phyloP scores from a whole-genome alignment of 2,329 filamentous ascomycete species.

The Fusarium anguioides region DNA sequence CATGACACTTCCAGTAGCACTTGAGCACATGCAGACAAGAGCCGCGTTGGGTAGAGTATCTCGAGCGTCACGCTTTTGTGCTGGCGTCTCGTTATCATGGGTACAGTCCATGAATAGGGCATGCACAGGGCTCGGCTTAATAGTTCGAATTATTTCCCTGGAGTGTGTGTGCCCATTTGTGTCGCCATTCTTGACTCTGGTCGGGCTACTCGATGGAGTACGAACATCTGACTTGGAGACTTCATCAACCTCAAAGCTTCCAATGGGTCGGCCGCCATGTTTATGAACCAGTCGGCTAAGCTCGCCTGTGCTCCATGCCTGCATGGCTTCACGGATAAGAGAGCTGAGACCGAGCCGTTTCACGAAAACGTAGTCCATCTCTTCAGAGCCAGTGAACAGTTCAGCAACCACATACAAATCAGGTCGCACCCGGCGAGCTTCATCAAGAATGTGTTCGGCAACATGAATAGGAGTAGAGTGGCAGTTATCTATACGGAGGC shows the following conservation, averaged over 20 bases:
- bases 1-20: constrained; percentile 95
- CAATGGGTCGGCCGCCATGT: constrained; percentile 93
- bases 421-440: constrained; percentile 87
- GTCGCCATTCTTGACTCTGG: constrained; percentile 36
- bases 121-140: constrained; percentile 89
- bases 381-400: constrained; percentile 93
- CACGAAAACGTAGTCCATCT: constrained; percentile 96
- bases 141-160: constrained; percentile 78
- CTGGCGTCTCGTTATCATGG: constrained; percentile 96
- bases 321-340: constrained; percentile 97
- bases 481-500: constrained; percentile 97
- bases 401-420: constrained; percentile 94
- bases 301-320: constrained; percentile 95
- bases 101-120: constrained; percentile 99
- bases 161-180: constrained; percentile 51
- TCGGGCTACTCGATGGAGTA: constrained; percentile 48
- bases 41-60: constrained; percentile 96
- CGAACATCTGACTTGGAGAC: constrained; percentile 70
- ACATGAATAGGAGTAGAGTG: constrained; percentile 96
- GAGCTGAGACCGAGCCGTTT: constrained; percentile 91
- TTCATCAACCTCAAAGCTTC: constrained; percentile 96
- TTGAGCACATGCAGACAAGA: constrained; percentile 94
- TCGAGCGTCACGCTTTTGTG: constrained; percentile 92
- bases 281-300: constrained; percentile 92
- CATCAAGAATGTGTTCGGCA: constrained; percentile 92